Evolutionary conservation across 2,329 filamentous ascomycete genomes (phyloP).

Genomic region (Fusarium redolens): DNA sequence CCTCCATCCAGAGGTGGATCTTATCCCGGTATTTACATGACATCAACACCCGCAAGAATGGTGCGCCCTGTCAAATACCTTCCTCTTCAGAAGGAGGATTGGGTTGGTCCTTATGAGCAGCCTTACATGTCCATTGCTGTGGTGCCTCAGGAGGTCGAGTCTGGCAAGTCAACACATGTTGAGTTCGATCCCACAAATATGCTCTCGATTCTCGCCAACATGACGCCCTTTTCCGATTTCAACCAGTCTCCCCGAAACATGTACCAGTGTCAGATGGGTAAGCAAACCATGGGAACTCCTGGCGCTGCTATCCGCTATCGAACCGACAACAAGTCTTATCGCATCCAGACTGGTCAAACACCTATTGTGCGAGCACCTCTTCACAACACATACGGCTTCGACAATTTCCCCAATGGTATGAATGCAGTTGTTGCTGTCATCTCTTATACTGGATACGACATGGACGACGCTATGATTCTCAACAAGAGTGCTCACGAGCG

Average conservation of each 20-base stretch:
- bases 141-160: slow-evolving; percentile 85
- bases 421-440: slow-evolving; percentile 98
- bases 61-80: slow-evolving; percentile 92
- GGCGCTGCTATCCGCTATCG: slow-evolving; percentile 85
- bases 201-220: slow-evolving; percentile 95
- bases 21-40: slow-evolving; percentile 95
- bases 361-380: slow-evolving; percentile 91
- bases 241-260: slow-evolving; percentile 99
- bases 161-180: slow-evolving; percentile 92
- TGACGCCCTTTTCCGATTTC: slow-evolving; percentile 98
- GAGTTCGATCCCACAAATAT: slow-evolving; percentile 97
- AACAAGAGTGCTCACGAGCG: slow-evolving; percentile 98
- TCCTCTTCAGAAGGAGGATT: slow-evolving; percentile 85
- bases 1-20: slow-evolving; percentile 91
- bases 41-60: slow-evolving; percentile 87
- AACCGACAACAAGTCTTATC: slow-evolving; percentile 97
- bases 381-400: slow-evolving; percentile 95
- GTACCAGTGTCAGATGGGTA: slow-evolving; percentile 99
- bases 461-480: slow-evolving; percentile 99
- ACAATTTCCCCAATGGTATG: slow-evolving; percentile 97
- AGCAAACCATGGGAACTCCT: slow-evolving; percentile 98
- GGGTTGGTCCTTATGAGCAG: slow-evolving; percentile 93
- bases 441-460: slow-evolving; percentile 98
- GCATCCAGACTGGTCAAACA: slow-evolving; percentile 94
- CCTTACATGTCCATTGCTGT: slow-evolving; percentile 98